Conservation (phyloP, 2,329 filamentous ascomycete species). For the Claviceps sp. region DNA sequence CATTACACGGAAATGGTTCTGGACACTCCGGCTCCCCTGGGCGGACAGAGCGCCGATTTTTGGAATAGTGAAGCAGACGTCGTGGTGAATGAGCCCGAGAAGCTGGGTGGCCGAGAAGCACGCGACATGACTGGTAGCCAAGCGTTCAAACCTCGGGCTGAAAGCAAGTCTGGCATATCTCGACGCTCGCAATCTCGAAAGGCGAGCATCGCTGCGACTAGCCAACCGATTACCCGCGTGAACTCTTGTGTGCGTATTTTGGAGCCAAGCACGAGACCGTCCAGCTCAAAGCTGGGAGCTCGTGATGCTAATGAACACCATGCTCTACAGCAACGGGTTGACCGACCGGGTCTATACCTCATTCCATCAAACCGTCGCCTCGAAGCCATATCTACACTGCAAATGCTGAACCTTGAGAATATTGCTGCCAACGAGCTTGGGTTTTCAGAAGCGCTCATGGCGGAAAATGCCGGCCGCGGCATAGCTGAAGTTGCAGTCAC, state of each 20-base stretch:
- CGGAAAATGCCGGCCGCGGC: slow-evolving; percentile 79
- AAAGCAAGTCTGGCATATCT: slow-evolving; percentile 35
- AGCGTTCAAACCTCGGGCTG: slow-evolving; percentile 26
- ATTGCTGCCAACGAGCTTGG: slow-evolving; percentile 80
- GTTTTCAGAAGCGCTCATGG: slow-evolving; percentile 77
- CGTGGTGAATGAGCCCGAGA: slow-evolving; percentile 31
- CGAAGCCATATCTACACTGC: slow-evolving; percentile 56
- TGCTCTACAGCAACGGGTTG: slow-evolving; percentile 20
- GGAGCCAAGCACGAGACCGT: slow-evolving; percentile 17
- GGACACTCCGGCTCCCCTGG: slow-evolving; percentile 36
- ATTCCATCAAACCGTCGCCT: slow-evolving; percentile 42
- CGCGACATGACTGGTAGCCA: slow-evolving; percentile 29
- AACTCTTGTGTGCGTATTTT: slow-evolving; percentile 31
- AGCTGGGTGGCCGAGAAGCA: slow-evolving; percentile 34
- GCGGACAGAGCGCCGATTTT: slow-evolving; percentile 35
- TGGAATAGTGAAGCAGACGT: slow-evolving; percentile 70
- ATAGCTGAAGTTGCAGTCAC: slow-evolving; percentile 73
- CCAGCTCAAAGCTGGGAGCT: slow-evolving; percentile 17
- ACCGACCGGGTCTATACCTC: slow-evolving; percentile 37
- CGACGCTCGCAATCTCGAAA: slow-evolving; percentile 45
- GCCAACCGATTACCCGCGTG: slow-evolving; percentile 31
- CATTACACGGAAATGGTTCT: slow-evolving; percentile 89
- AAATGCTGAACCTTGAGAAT: slow-evolving; percentile 87
- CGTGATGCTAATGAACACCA: slow-evolving; percentile 18
- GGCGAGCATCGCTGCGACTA: slow-evolving; percentile 29